Evolutionary conservation across 1,139 yeast species (phyloP), one percentile per base, ranked within the genome.

Genomic region (Pichia sp.): DNA sequence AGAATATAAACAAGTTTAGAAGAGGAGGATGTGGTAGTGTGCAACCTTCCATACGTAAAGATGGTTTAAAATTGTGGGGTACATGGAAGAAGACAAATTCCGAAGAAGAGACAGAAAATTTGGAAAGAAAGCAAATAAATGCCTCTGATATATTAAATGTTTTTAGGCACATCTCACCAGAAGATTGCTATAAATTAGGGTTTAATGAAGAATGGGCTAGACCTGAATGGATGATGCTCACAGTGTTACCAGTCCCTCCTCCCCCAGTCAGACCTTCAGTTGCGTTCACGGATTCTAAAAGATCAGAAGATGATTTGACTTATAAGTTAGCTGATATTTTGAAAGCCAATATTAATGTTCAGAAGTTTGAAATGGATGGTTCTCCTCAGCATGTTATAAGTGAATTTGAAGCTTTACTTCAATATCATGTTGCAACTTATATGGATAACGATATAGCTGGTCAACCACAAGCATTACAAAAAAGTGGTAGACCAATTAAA

Each of bases 381-480:
- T 95, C 97, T 3, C 98, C 99, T 10, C 97, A 94, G 57, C 98
- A 94, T 64, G 97, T 94, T 43, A 84, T 92, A 55, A 86, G 87
- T 63, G 99, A 94, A 67, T 92, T 94, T 60, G 98, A 94, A 64
- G 85, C 95, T 38, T 76, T 94, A 56, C 73, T 94, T 50, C 99
- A 94, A 62, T 94, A 88, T 66, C 98, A 92, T 60, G 97, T 94
- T 42, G 98, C 99, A n/a, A 92, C 99, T 1, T 92, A 92, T 64
- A 92, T 92, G 99, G 98, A 92, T 68, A 92, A 92, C 63, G 98
- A 92, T 69, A 92, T 92, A 67, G 98, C 98, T n/a, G 98, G 99
- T 52, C 98, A 92, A 68, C 99, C 98, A 0, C 98, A 92, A 66
- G 98, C 99, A 37, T 76, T 92, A 53, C 99, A 94, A 64, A 94